Base-by-base conservation (phyloP, 1,284 basidiomycete species). In the Ceratobasidium theobromae region DNA sequence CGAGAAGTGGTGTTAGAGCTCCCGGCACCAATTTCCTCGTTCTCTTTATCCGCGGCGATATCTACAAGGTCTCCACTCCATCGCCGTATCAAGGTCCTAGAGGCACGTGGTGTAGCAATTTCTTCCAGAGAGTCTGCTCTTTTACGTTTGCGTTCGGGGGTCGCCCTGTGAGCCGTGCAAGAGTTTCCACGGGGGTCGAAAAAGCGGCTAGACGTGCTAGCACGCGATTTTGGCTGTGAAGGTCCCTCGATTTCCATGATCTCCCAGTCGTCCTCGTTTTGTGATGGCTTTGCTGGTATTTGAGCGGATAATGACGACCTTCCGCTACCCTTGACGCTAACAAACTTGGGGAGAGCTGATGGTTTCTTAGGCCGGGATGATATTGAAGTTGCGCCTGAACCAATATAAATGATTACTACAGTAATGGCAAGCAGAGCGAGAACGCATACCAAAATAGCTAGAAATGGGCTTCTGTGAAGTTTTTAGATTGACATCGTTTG, bases 401-500 rank as follows among this genome's bases (percentile, higher is more conserved):
- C n/a, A n/a, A n/a, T n/a, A n/a, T 18, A 35, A 53, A 32, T 48
- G 14, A 21, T n/a, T n/a, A 38, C 41, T 21, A 53, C n/a, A 2
- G 16, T 32, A 64, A 16, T 68, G 71, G 54, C 67, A 27, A n/a
- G 28, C 16, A 11, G 6, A 18, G 9, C 3, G 4, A 33, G 12
- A 30, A 6, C 14, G 38, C 62, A 14, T 53, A 65, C 62, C 53
- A 27, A 65, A 65, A n/a, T 46, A 65, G 16, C 51, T 65, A 4
- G 62, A 53, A 25, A 65, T 65, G 25, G 62, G 54, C 25, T 67
- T 72, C 49, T 71, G 66, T 12, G 30, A 55, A 27, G 72, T 72
- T 45, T 73, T 73, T 58, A 76, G 72, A 71, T 77, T 78, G 73
- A 80, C 81, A 73, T 82, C 80, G 76, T 85, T 86, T 41, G 75